A percentile compares a stretch with the other conserved stretches of the same genome.
Evolutionary conservation across 228 moss, liverwort and hornwort genomes (phyloP).

Genomic region (Sphagnum magellanicum): DNA sequence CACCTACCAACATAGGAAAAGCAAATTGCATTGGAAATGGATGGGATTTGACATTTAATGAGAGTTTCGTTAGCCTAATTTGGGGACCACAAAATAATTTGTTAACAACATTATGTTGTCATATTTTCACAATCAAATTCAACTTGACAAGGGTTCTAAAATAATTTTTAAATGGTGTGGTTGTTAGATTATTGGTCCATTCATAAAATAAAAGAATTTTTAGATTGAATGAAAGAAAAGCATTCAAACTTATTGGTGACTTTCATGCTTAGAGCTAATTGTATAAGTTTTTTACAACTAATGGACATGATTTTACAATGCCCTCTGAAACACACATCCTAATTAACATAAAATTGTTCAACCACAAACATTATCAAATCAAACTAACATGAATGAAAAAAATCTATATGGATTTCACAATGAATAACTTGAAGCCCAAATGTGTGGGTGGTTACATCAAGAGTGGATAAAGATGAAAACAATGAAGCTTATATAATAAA

Average conservation of each 20-base stretch:
- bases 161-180: background rate
- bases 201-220: background rate
- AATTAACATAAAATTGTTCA: background rate
- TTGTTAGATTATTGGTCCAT: background rate
- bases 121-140: background rate
- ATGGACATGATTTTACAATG: conserved; percentile 1
- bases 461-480: background rate
- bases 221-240: background rate
- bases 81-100: background rate
- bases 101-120: background rate
- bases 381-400: background rate
- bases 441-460: background rate
- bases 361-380: background rate
- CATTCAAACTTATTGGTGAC: background rate
- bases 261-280: background rate
- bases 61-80: background rate
- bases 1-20: background rate
- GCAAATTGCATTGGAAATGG: background rate
- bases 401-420: background rate
- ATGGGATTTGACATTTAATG: background rate
- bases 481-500: background rate
- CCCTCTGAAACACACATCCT: background rate
- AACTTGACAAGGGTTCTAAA: background rate
- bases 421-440: background rate
- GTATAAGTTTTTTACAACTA: background rate